A percentile compares a stretch with the other conserved stretches of the same genome.
These are phyloP conservation scores for Musa itinerans DNA, from an alignment of 176 grass and related monocot genomes.

Conservation along the genomic window DNA sequence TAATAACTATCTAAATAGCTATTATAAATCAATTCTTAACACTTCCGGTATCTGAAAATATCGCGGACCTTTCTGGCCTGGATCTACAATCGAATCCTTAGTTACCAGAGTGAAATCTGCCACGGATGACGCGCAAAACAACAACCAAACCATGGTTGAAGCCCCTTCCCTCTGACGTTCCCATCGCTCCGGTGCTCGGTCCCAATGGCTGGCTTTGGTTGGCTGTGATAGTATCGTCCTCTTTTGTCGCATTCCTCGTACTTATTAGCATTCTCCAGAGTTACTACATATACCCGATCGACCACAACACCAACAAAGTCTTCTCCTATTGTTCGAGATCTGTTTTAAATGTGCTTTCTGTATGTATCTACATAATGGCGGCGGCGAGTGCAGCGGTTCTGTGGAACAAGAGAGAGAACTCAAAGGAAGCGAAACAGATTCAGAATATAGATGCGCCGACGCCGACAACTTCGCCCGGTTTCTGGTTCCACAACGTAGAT, in stretches of 20 bases:
- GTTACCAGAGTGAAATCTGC: conserved; percentile 15
- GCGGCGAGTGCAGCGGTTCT: conserved; percentile 28
- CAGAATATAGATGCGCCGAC: conserved; percentile 31
- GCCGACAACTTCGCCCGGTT: conserved; percentile 28
- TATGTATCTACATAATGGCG: conserved; percentile 23
- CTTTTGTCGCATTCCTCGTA: conserved; percentile 34
- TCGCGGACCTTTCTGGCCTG: conserved; percentile 24
- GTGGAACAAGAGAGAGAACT: conserved; percentile 28
- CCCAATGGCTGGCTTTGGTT: conserved; percentile 40
- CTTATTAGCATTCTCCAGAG: conserved; percentile 28
- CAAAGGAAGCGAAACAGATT: conserved; percentile 27
- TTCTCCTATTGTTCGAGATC: conserved; percentile 28
- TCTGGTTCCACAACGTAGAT: conserved; percentile 19
- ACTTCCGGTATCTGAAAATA: conserved; percentile 21
- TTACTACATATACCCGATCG: conserved; percentile 36
- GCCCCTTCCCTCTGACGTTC: conserved; percentile 26
- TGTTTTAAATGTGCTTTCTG: conserved; percentile 36
- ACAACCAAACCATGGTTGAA: conserved; percentile 32
- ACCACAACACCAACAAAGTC: conserved; percentile 24
- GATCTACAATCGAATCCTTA: conserved; percentile 42
- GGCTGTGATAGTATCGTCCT: conserved; percentile 32
- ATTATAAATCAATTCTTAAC: no score
- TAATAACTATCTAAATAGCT: no score
- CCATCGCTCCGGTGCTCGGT: conserved; percentile 33
- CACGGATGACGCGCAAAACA: not conserved